phyloP scores from a whole-genome alignment of 768 basidiomycete species.

The Pleurotus pulmonarius region DNA sequence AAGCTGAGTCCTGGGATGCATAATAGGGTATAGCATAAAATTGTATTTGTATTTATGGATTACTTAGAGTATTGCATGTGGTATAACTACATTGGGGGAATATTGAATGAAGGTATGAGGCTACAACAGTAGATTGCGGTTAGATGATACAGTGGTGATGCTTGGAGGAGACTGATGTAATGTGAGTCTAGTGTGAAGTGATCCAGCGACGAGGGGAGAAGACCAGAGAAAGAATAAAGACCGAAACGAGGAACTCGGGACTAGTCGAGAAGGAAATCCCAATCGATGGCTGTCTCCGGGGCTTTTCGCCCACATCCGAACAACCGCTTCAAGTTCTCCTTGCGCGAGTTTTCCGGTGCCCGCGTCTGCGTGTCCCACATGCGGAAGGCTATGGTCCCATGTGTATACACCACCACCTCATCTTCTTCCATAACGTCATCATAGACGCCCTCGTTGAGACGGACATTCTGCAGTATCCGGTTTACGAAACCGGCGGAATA shows the following conservation, averaged over 20 bases:
- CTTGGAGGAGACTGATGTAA: not conserved
- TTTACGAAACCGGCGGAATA: slow-evolving; percentile 76
- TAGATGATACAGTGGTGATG: slow-evolving; percentile 3
- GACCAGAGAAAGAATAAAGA: slow-evolving; percentile 1
- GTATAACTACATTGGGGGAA: slow-evolving; percentile 5
- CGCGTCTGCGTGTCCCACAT: slow-evolving; percentile 78
- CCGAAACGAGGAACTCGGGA: slow-evolving; percentile 17
- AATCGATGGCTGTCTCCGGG: slow-evolving; percentile 59
- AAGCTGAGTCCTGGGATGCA: slow-evolving; percentile 26
- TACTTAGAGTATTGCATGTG: slow-evolving; percentile 3
- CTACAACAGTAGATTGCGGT: slow-evolving; percentile 17
- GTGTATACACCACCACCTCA: slow-evolving; percentile 59
- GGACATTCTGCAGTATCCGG: slow-evolving; percentile 53
- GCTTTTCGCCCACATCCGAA: slow-evolving; percentile 56
- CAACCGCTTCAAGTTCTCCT: slow-evolving; percentile 61
- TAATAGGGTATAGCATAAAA: slow-evolving; percentile 18
- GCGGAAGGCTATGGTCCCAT: slow-evolving; percentile 59
- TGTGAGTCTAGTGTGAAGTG: slow-evolving; percentile 2
- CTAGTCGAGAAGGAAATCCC: slow-evolving; percentile 79
- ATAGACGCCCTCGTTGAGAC: slow-evolving; percentile 36
- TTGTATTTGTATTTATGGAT: slow-evolving; percentile 5
- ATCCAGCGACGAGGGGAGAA: slow-evolving; percentile 11
- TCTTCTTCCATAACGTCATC: slow-evolving; percentile 41
- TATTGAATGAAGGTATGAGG: slow-evolving; percentile 17
- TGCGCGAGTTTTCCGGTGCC: slow-evolving; percentile 58